These are phyloP conservation scores for Aspergillus transmontanensis DNA, from an alignment of 2,329 filamentous ascomycete genomes.

Conservation along the genomic window DNA sequence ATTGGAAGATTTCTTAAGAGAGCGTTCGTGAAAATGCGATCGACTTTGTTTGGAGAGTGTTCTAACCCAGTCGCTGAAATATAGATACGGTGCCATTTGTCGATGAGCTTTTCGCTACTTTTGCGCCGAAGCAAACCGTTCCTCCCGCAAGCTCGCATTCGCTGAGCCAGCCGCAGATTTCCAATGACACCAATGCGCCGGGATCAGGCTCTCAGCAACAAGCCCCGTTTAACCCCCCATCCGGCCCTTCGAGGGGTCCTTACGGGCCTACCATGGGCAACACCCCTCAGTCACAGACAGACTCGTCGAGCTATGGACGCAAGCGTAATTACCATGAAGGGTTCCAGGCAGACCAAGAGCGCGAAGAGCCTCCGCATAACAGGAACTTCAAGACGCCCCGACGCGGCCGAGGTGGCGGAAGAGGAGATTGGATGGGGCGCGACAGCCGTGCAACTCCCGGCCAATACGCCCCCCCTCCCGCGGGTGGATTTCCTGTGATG, in stretches of 20 bases:
- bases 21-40: slow-evolving; percentile 43
- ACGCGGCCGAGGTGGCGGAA: slow-evolving; percentile 44
- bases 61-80: slow-evolving; percentile 16
- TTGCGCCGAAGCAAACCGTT: slow-evolving; percentile 48
- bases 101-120: slow-evolving; percentile 56
- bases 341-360: slow-evolving; percentile 49
- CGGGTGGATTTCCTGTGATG: slow-evolving; percentile 40
- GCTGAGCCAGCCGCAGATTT: slow-evolving; percentile 25
- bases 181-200: slow-evolving; percentile 25
- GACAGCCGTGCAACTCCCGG: slow-evolving; percentile 28
- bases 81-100: slow-evolving; percentile 57
- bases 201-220: slow-evolving; percentile 22
- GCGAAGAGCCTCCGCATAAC: slow-evolving; percentile 45
- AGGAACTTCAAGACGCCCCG: slow-evolving; percentile 51
- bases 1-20: slow-evolving; percentile 60
- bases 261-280: slow-evolving; percentile 24
- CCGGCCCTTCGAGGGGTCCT: slow-evolving; percentile 22
- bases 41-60: not conserved
- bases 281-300: slow-evolving; percentile 24
- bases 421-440: slow-evolving; percentile 44
- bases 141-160: slow-evolving; percentile 25
- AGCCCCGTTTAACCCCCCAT: slow-evolving; percentile 25
- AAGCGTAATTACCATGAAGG: slow-evolving; percentile 59
- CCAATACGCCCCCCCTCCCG: slow-evolving; percentile 31
- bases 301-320: slow-evolving; percentile 38